Base-by-base conservation (phyloP, 169 alveolate genomes). In the Eimeria necatrix region DNA sequence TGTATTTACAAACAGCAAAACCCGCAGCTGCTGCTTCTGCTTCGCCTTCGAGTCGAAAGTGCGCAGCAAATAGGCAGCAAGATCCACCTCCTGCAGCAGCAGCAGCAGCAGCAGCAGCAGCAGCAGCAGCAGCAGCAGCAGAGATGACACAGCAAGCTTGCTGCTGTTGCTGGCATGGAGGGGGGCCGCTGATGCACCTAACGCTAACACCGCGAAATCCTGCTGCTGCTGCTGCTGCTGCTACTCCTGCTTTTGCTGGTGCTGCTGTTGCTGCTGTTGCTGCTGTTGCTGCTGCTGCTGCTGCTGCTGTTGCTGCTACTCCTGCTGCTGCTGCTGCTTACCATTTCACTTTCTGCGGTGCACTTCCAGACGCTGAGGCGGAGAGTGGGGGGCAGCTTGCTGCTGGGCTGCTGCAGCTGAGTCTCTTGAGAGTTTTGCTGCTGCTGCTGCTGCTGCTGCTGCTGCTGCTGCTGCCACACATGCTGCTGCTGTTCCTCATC, bases 1-100 rank as follows among this genome's bases (percentile, higher is more conserved):
- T 32, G 94, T 87, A 89, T 87, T 94, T 32, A 83, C 93, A 84
- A 93, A 93, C 24, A 93, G 60, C 59, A 91, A 48, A 41, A 78
- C 95, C 18, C 68, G 60, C 89, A 76, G 71, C 41, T 74, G 84
- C 53, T 51, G 49, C 78, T 70, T 16, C 24, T 60, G 78, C 60
- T 48, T 53, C 32, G 86, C 51, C n/a, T 41, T 26, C 18, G 18
- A 16, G 22, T 32, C 87, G 51, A 91, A 91, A 46, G 59, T 59
- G 22, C 51, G 83, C 76, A 91, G 83, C 71, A 91, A 32, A 56
- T 73, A 91, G 16, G 81, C 78, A 16, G 32, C 87, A 2, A 91
- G 91, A 53, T 76, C 49, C 89, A 91, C 10, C 70, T 91, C 95
- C 95, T 91, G 95, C 61, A 32, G 86, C 68, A 85, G 80, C 64